These are phyloP conservation scores for Paracorniculantispora psalliotae DNA, from an alignment of 2,329 filamentous ascomycete species.

Conservation along the genomic window DNA sequence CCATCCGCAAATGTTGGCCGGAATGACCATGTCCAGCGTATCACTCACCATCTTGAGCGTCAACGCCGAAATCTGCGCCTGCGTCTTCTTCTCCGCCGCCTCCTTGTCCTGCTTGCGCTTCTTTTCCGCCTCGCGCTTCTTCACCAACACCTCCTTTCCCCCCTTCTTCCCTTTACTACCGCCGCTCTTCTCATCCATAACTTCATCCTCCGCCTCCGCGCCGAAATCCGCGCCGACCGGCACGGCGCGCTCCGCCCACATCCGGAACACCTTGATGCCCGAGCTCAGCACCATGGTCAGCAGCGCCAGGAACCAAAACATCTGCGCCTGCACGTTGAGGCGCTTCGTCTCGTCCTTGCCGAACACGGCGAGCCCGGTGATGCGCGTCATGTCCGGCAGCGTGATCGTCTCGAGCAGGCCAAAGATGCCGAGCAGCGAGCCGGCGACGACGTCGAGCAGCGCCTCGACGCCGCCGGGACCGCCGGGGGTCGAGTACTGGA, in stretches of 20 bases:
- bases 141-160: neutral
- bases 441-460: slow-evolving; percentile 51
- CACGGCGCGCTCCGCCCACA: slow-evolving; percentile 32
- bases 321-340: slow-evolving; percentile 56
- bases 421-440: slow-evolving; percentile 60
- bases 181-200: slow-evolving; percentile 15
- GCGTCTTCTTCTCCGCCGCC: slow-evolving; percentile 28
- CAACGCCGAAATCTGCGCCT: slow-evolving; percentile 30
- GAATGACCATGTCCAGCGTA: slow-evolving; percentile 57
- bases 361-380: slow-evolving; percentile 47
- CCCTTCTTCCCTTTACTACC: slow-evolving; percentile 14
- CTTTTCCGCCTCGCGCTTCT: slow-evolving; percentile 23
- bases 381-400: slow-evolving; percentile 47
- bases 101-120: slow-evolving; percentile 31
- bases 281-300: slow-evolving; percentile 43
- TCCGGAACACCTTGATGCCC: slow-evolving; percentile 36
- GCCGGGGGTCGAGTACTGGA: slow-evolving; percentile 29
- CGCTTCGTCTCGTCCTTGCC: slow-evolving; percentile 40
- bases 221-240: slow-evolving; percentile 23
- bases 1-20: slow-evolving; percentile 58
- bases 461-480: slow-evolving; percentile 26
- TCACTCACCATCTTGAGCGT: slow-evolving; percentile 50
- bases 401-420: slow-evolving; percentile 62
- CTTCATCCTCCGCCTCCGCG: slow-evolving; percentile 17
- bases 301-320: slow-evolving; percentile 65